These are phyloP conservation scores for Wallacemonas collosoma DNA, from an alignment of 208 protist genomes.

Conservation along the genomic window DNA sequence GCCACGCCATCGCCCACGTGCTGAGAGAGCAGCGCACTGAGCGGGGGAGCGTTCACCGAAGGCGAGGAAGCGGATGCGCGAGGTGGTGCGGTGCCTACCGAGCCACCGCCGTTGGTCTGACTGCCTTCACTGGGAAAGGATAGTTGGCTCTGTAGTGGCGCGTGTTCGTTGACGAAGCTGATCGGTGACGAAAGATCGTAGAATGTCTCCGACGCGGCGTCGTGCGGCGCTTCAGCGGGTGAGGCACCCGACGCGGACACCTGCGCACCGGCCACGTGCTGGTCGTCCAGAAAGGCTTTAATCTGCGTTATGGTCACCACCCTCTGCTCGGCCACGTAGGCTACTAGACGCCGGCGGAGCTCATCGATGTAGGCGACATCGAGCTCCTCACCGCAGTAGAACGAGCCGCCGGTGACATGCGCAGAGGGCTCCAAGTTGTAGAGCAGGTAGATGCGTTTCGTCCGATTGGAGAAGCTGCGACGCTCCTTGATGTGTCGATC, in stretches of 20 bases:
- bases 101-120: not conserved
- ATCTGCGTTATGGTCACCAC: constrained; percentile 45
- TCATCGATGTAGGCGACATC: constrained; percentile 83
- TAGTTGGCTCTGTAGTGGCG: constrained; percentile 9
- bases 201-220: not conserved
- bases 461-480: constrained; percentile 78
- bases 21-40: not conserved
- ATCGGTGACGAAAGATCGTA: constrained; percentile 17
- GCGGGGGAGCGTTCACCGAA: not conserved
- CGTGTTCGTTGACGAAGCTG: constrained; percentile 11
- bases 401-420: constrained; percentile 78
- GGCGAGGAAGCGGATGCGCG: not conserved
- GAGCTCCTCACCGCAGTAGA: constrained; percentile 83
- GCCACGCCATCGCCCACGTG: not conserved
- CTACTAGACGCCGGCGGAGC: constrained; percentile 62
- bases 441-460: constrained; percentile 84
- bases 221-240: not conserved
- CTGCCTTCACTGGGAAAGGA: not conserved
- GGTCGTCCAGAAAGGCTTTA: constrained; percentile 43
- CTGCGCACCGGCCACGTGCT: constrained; percentile 23
- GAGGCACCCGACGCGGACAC: not conserved
- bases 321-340: constrained; percentile 41
- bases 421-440: constrained; percentile 78
- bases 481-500: constrained; percentile 76
- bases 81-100: not conserved